These are phyloP conservation scores for Taiozyma sp. DNA, from an alignment of 1,139 yeast genomes.

Conservation along the genomic window DNA sequence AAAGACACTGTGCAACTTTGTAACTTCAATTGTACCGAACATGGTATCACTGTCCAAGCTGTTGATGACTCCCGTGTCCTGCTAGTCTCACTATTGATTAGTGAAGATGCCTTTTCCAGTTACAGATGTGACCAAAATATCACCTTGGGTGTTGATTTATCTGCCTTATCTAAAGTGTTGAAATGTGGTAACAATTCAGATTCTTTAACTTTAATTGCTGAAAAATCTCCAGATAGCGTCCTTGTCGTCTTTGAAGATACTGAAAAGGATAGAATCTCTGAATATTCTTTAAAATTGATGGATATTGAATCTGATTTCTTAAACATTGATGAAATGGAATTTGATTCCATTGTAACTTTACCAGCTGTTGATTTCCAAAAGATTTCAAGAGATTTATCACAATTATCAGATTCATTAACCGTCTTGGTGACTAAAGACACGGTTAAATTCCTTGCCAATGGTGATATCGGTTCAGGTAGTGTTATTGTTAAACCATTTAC, in stretches of 20 bases:
- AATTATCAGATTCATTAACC: constrained; percentile 82
- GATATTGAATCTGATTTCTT: constrained; percentile 95
- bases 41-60: constrained; percentile 95
- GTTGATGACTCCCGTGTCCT: constrained; percentile 97
- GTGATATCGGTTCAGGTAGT: constrained; percentile 88
- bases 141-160: constrained; percentile 88
- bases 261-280: constrained; percentile 86
- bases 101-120: constrained; percentile 85
- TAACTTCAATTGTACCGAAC: constrained; percentile 93
- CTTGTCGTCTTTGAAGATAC: constrained; percentile 86
- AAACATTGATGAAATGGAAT: constrained; percentile 91
- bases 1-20: constrained; percentile 92
- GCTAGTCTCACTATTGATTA: constrained; percentile 82
- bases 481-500: constrained; percentile 82
- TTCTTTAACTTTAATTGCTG: constrained; percentile 83
- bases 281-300: constrained; percentile 89
- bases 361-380: constrained; percentile 88
- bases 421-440: constrained; percentile 89
- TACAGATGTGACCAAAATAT: constrained; percentile 95
- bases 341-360: constrained; percentile 81
- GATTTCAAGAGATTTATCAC: constrained; percentile 82
- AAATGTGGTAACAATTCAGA: constrained; percentile 92
- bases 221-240: constrained; percentile 83
- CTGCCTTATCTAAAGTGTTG: constrained; percentile 80
- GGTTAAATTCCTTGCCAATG: constrained; percentile 85